Evolutionary conservation across 768 basidiomycete species (phyloP), one percentile per base, ranked within the genome.

Genomic region (Suillus ampliporus): DNA sequence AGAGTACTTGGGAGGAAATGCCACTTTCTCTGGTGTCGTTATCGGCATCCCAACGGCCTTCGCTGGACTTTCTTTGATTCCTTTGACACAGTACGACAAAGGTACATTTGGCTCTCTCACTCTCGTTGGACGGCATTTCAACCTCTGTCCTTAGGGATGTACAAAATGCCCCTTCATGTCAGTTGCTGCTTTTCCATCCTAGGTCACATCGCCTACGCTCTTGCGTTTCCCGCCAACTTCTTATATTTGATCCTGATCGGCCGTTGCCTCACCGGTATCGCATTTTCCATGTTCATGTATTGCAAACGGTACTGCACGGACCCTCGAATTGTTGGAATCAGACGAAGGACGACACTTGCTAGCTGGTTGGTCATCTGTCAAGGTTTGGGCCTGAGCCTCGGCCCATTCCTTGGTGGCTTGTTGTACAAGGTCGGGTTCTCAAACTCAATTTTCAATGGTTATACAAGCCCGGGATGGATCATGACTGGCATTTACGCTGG

Each of bases 201-300:
- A 21, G 89, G 88, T 0, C 83, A 86, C 64, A 72, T 89, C 61
- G 74, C 87, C 4, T 89, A 89, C 68, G 87, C 82, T 15, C 72
- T 84, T 37, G 89, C 89, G 0, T 90, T 89, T 70, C 77, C 70
- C 19, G 78, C 83, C 35, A 77, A 84, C 69, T 86, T 79, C 70
- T 82, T 90, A 13, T 90, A 90, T 71, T 78, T 90, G 65, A 89
- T 90, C 66, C 84, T 91, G 64, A 79, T 90, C 38, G 88, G 87
- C 6, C 86, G 89, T n/a, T 84, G 87, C 57, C 83, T 89, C 35
- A 80, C 78, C 40, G 89, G 89, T 1, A 67, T 89, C 43, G 82
- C 82, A 7, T 89, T 88, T 69, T 82, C 86, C 4, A 78, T 82
- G 31, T 88, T 84, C 78, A 85, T 91, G 87, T 90, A 89, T 73